These are phyloP conservation scores for Neurospora sp. DNA, from an alignment of 495 filamentous ascomycete genomes.

Conservation along the genomic window DNA sequence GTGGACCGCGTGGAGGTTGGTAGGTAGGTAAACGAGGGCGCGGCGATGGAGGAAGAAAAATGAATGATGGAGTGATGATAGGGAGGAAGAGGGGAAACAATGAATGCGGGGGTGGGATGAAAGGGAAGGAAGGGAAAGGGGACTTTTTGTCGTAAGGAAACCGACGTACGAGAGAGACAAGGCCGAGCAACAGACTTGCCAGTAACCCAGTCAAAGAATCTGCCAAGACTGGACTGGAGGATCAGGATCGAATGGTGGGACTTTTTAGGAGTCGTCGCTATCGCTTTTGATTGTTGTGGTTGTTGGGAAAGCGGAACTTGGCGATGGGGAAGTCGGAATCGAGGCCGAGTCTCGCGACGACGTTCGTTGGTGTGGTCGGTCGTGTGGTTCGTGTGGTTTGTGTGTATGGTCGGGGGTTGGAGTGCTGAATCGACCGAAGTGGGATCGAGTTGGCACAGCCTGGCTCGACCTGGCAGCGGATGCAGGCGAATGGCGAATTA, in stretches of 20 bases:
- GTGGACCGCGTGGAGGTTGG: neutral
- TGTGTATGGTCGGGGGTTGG: neutral
- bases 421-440: neutral
- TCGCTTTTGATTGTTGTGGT: neutral
- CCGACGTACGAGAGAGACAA: neutral
- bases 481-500: neutral
- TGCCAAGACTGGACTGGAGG: neutral
- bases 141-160: neutral
- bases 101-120: neutral
- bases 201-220: neutral
- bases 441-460: neutral
- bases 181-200: neutral
- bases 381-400: neutral
- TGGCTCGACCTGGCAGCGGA: neutral
- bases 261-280: neutral
- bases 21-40: neutral
- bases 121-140: neutral
- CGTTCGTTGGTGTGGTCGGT: neutral
- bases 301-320: neutral
- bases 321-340: neutral
- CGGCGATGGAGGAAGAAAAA: neutral
- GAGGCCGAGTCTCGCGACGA: neutral
- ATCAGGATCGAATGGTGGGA: neutral
- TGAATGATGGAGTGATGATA: neutral
- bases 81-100: neutral